phyloP scores from a whole-genome alignment of 2,329 filamentous ascomycete genomes.

The Didymella arachidicola region DNA sequence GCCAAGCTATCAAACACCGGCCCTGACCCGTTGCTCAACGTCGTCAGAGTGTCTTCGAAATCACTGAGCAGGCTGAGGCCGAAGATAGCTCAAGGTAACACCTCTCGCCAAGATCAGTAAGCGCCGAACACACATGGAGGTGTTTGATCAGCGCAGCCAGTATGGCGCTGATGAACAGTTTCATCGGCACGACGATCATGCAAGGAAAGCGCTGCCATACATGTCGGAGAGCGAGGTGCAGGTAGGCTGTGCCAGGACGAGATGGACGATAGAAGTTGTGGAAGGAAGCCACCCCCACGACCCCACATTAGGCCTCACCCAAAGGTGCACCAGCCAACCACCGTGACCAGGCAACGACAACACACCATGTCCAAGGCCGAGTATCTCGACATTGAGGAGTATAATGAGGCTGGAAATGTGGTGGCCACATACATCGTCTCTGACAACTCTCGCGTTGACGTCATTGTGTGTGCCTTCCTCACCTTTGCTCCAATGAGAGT shows the following conservation, averaged over 20 bases:
- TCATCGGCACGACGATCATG: background rate
- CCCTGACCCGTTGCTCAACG: background rate
- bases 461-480: constrained; percentile 50
- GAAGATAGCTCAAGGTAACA: background rate
- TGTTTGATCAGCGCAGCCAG: background rate
- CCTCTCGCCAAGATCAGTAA: constrained; percentile 1
- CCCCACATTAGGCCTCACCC: constrained; percentile 9
- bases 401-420: constrained; percentile 60
- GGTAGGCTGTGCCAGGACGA: background rate
- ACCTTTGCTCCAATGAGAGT: background rate
- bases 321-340: constrained; percentile 1
- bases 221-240: background rate
- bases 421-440: constrained; percentile 59
- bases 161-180: background rate
- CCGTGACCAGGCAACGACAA: background rate
- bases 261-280: background rate
- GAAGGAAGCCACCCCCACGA: background rate
- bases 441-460: constrained; percentile 54
- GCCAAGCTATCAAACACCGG: too few relatives aligned
- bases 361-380: constrained; percentile 14
- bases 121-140: background rate
- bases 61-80: background rate
- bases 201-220: background rate
- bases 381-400: constrained; percentile 44
- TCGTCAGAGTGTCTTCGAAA: background rate